These are phyloP conservation scores for Populus nigra DNA, from an alignment of 345 rosid species.

Conservation along the genomic window DNA sequence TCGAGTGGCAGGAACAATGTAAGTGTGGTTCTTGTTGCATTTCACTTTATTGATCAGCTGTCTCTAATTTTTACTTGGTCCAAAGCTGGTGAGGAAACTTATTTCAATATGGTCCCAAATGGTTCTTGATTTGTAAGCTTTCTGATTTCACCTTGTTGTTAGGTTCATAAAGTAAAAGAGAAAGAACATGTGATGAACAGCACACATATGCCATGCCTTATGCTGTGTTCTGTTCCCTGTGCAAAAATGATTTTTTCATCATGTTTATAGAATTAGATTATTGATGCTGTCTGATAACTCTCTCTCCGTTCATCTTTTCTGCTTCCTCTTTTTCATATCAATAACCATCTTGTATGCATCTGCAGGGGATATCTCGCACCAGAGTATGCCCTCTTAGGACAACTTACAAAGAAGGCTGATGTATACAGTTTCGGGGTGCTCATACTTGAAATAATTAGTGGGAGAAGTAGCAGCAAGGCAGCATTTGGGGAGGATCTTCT, in stretches of 20 bases:
- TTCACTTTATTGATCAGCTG: neutral
- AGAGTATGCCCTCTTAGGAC: slow-evolving; percentile 82
- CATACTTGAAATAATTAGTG: slow-evolving; percentile 76
- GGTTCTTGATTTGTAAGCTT: neutral
- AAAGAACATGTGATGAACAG: neutral
- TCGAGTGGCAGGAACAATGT: slow-evolving; percentile 79
- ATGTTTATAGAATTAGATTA: neutral
- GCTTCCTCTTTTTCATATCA: neutral
- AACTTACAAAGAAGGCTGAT: slow-evolving; percentile 88
- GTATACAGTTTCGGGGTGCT: slow-evolving; percentile 93
- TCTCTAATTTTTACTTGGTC: neutral
- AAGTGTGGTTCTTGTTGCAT: slow-evolving; percentile 29
- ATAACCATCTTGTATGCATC: slow-evolving; percentile 1
- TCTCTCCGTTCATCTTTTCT: neutral
- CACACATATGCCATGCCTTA: neutral
- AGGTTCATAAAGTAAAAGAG: neutral
- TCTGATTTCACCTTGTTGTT: neutral
- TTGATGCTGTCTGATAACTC: neutral
- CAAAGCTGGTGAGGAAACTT: neutral
- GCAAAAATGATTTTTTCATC: neutral
- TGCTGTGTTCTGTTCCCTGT: neutral
- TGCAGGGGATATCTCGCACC: slow-evolving; percentile 96
- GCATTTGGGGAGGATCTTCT: slow-evolving; percentile 67
- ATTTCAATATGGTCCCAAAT: neutral
- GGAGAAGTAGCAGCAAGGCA: slow-evolving; percentile 73